Base-by-base conservation (phyloP, 495 filamentous ascomycete genomes). In the Amniculicola lignicola region DNA sequence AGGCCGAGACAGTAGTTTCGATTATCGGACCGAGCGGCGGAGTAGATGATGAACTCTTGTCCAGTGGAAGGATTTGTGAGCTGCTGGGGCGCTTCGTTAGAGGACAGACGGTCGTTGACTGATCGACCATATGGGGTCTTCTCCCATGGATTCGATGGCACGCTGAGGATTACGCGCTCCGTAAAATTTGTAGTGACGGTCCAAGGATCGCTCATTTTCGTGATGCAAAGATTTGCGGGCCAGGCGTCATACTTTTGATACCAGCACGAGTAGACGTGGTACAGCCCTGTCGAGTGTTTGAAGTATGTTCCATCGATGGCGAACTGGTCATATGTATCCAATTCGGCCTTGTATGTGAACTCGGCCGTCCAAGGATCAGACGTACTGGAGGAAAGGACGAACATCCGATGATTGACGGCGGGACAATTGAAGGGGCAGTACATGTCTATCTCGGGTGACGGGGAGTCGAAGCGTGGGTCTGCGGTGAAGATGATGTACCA, bases 401-500 rank as follows among this genome's bases (percentile, higher is more conserved):
- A 78, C 75, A 79, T 79, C 19, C 76, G 69, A 54, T 79, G 75
- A 37, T 77, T 70, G 5, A 79, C 67, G 4, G 76, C 76, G 42
- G 76, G 65, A 41, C 63, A 67, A 50, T 49, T 63, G 40, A 43
- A 67, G 31, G 68, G 42, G 59, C 68, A 69, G 40, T 51, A 65
- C 58, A 66, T 67, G 52, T 59, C 55, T 11, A 59, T 51, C 33
- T 65, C 59, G 1, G 67, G 67, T 41, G 74, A 70, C 3, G 75
- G 76, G 21, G 67, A 67, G 51, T 77, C 75, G 22, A 59, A 45
- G 51, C 73, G 68, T 3, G 75, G 72, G 19, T 75, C 73, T 2
- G 76, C 76, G 39, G 70, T 77, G 61, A 78, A 79, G 44, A 79
- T 77, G 52, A 77, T 68, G 54, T 79, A 78, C 76, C 76, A 79